Percentiles rank a stretch among this genome's conserved stretches.
phyloP scores from a whole-genome alignment of 2,329 filamentous ascomycete species.

The Lachnellula suecica region DNA sequence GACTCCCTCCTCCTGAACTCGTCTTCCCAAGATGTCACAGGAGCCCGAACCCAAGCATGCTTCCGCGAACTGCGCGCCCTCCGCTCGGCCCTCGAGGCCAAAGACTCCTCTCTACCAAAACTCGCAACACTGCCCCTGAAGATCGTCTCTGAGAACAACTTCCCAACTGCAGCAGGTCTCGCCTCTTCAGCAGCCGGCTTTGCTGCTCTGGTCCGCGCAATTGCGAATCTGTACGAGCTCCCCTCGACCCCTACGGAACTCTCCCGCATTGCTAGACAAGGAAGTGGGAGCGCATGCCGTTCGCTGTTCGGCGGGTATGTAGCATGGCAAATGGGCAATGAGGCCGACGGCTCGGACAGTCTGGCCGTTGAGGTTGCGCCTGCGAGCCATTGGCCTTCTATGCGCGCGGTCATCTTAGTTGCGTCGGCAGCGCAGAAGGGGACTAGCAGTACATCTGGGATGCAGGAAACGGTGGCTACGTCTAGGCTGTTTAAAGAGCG shows the following conservation, averaged over 20 bases:
- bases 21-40: conserved; percentile 77
- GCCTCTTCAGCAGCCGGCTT: conserved; percentile 71
- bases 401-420: conserved; percentile 90
- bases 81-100: conserved; percentile 71
- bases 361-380: conserved; percentile 85
- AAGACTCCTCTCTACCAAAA: conserved; percentile 74
- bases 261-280: conserved; percentile 86
- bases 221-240: conserved; percentile 89
- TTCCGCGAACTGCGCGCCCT: conserved; percentile 81
- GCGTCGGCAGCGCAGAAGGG: conserved; percentile 94
- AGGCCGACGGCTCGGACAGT: conserved; percentile 80
- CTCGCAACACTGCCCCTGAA: conserved; percentile 75
- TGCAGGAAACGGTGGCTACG: conserved; percentile 95
- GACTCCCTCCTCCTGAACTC: conserved; percentile 84
- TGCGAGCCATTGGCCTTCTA: conserved; percentile 89
- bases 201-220: conserved; percentile 73
- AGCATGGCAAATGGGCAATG: conserved; percentile 81
- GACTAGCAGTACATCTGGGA: conserved; percentile 86
- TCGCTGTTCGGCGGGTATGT: conserved; percentile 95
- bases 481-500: conserved; percentile 83
- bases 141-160: conserved; percentile 97
- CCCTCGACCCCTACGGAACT: conserved; percentile 79
- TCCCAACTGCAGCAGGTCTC: conserved; percentile 93
- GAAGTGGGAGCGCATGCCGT: conserved; percentile 91
- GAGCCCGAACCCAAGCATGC: conserved; percentile 90